Conservation (phyloP, 2,329 filamentous ascomycete species). For the Coleophoma eucalyptorum region DNA sequence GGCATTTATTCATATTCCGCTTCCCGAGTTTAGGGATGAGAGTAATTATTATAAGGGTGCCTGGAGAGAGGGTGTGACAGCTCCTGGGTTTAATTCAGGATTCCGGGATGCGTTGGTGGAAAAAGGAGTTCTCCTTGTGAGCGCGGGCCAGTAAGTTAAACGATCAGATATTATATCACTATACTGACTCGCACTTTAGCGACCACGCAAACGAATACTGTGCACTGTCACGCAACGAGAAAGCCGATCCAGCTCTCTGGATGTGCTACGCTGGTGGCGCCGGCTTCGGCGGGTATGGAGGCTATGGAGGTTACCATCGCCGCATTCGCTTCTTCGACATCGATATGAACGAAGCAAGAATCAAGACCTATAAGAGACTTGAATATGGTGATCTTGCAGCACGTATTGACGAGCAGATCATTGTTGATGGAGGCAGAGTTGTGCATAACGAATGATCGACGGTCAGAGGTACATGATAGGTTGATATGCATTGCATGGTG, state of each 20-base stretch:
- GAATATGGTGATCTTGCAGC: slow-evolving; percentile 58
- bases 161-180: neutral
- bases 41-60: slow-evolving; percentile 62
- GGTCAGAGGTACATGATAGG: too few species aligned
- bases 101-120: slow-evolving; percentile 88
- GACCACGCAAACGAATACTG: slow-evolving; percentile 99
- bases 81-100: slow-evolving; percentile 85
- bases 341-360: slow-evolving; percentile 84
- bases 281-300: slow-evolving; percentile 93
- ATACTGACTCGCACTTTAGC: slow-evolving; percentile 35
- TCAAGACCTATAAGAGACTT: slow-evolving; percentile 88
- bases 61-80: slow-evolving; percentile 81
- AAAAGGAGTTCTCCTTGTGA: slow-evolving; percentile 80
- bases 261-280: slow-evolving; percentile 96
- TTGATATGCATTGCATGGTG: too few species aligned
- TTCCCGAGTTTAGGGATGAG: slow-evolving; percentile 76
- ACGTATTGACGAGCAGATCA: slow-evolving; percentile 60
- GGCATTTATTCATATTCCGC: slow-evolving; percentile 94
- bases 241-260: slow-evolving; percentile 69
- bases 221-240: slow-evolving; percentile 49
- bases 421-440: slow-evolving; percentile 57
- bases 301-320: slow-evolving; percentile 81
- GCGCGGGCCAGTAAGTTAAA: slow-evolving; percentile 78
- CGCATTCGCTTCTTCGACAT: slow-evolving; percentile 87
- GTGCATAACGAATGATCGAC: slow-evolving; percentile 4